Evolutionary conservation across 345 rosid genomes (phyloP).

Genomic region (Laguncularia racemosa): DNA sequence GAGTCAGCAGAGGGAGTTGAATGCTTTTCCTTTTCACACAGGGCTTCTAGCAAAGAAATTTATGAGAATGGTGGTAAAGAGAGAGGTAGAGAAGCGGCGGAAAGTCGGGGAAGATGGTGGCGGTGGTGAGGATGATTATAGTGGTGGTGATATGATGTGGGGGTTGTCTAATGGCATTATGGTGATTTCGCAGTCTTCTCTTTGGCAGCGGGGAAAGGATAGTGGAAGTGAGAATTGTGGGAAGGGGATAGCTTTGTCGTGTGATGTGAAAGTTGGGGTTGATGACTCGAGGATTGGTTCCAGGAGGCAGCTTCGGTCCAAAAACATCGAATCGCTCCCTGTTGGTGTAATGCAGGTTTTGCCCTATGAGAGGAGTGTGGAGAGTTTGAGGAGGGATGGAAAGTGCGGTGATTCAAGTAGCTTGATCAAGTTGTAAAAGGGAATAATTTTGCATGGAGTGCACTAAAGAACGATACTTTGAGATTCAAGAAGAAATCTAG

Average conservation of each 20-base stretch:
- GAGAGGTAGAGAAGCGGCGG: slow-evolving; percentile 68
- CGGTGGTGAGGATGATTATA: slow-evolving; percentile 25
- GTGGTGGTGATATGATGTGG: slow-evolving; percentile 59
- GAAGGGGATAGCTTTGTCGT: slow-evolving; percentile 30
- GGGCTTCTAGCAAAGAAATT: slow-evolving; percentile 42
- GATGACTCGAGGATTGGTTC: slow-evolving; percentile 23
- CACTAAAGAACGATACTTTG: slow-evolving; percentile 50
- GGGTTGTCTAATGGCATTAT: slow-evolving; percentile 86
- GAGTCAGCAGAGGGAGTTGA: too few species aligned
- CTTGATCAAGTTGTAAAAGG: slow-evolving; percentile 57
- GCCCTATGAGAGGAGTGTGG: slow-evolving; percentile 47
- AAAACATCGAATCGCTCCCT: slow-evolving; percentile 74
- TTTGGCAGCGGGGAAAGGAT: slow-evolving; percentile 29
- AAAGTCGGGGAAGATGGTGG: background rate
- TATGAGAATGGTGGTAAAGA: slow-evolving; percentile 72
- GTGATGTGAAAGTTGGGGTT: slow-evolving; percentile 60
- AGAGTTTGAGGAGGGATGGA: slow-evolving; percentile 45
- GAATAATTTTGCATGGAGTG: slow-evolving; percentile 71
- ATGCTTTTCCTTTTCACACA: slow-evolving; percentile 15
- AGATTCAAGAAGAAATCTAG: slow-evolving; percentile 68
- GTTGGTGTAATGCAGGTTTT: slow-evolving; percentile 31
- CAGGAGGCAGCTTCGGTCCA: slow-evolving; percentile 68
- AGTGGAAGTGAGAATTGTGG: slow-evolving; percentile 17
- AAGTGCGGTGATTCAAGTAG: slow-evolving; percentile 37
- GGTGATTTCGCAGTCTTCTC: slow-evolving; percentile 55